phyloP scores from a whole-genome alignment of 768 basidiomycete genomes.

The Lentinula lateritia region DNA sequence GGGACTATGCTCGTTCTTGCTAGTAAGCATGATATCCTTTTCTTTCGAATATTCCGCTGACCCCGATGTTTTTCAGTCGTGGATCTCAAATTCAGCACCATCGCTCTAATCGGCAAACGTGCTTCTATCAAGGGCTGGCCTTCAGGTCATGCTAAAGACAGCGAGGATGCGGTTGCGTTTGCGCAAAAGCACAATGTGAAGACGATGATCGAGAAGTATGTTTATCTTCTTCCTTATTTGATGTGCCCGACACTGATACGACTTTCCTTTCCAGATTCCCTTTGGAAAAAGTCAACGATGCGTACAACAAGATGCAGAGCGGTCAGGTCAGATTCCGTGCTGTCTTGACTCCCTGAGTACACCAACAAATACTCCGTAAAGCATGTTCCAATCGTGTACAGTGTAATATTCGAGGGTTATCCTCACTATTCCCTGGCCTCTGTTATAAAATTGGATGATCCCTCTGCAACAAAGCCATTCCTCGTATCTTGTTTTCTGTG shows the following conservation, averaged over 20 bases:
- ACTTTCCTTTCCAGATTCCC: neutral
- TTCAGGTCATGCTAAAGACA: neutral
- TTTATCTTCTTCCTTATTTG: neutral
- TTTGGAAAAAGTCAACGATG: neutral
- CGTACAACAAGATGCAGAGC: neutral
- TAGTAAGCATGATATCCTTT: neutral
- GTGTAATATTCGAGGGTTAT: no score
- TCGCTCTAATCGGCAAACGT: neutral
- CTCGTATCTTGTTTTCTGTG: no score
- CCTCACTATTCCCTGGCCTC: no score
- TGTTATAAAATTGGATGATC: no score
- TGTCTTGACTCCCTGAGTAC: neutral
- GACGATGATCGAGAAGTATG: neutral
- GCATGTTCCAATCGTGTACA: no score
- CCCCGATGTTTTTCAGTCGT: neutral
- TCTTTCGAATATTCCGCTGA: neutral
- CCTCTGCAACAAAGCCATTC: no score
- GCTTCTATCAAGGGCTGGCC: neutral
- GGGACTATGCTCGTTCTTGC: neutral
- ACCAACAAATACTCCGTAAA: neutral
- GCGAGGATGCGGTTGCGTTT: neutral
- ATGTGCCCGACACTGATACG: neutral
- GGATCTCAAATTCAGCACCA: neutral
- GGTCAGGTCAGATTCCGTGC: neutral
- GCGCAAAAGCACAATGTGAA: neutral